A percentile compares a stretch with the other conserved stretches of the same genome.
Conservation (phyloP, 345 rosid species). For the Populus nigra region DNA sequence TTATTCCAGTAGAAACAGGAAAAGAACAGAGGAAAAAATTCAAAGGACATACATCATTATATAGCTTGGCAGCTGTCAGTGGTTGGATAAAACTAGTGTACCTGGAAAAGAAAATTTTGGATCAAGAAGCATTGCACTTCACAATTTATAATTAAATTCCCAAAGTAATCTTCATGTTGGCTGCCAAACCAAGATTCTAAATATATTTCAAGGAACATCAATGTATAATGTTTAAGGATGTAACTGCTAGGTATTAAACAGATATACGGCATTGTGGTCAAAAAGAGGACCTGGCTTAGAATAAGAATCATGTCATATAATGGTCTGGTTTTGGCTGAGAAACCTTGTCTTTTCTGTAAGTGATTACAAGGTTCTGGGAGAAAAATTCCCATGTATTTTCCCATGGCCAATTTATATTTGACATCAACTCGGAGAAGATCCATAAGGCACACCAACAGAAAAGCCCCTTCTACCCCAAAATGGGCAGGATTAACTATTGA, state of each 20-base stretch:
- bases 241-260: neutral
- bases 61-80: conserved; percentile 78
- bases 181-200: neutral
- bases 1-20: neutral
- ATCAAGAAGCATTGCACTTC: neutral
- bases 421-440: neutral
- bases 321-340: neutral
- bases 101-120: conserved; percentile 42
- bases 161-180: neutral
- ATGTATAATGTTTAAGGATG: neutral
- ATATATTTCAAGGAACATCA: neutral
- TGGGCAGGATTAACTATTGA: no score
- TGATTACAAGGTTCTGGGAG: neutral
- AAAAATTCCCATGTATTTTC: neutral
- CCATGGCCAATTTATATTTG: neutral
- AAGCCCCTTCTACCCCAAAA: neutral
- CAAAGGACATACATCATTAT: conserved; percentile 64
- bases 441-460: neutral
- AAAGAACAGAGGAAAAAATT: neutral
- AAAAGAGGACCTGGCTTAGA: neutral
- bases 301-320: neutral
- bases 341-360: neutral
- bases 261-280: neutral
- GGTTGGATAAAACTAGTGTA: conserved; percentile 98
- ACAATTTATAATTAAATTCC: neutral